Evolutionary conservation across 345 rosid genomes (phyloP), one percentile per base, ranked within the genome.

Genomic region (Zanthoxylum bungeanum): DNA sequence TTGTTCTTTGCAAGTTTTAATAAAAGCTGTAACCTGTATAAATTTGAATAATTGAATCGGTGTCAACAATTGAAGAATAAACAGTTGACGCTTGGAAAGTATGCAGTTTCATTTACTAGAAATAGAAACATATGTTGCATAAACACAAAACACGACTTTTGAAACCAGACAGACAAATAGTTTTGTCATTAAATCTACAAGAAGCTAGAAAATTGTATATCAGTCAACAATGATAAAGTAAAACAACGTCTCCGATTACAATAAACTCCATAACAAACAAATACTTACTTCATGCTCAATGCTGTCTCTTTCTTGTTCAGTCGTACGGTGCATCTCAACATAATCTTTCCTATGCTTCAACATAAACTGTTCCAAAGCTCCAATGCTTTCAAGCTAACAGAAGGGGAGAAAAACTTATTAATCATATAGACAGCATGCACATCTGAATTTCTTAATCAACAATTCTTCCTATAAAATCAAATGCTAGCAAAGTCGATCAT

Each of bases 1-100:
- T 69, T 91, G 94, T 62, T 92, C 96, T 84, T 89, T 93, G 81
- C 99, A 89, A 69, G 87, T 83, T 85, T 91, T 92, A 49, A 95
- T 86, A 78, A 92, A 91, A 79, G 85, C 83, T 64, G 86, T 79
- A 82, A 93, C 86, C 97, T 93, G 85, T 76, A 80, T 22, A 8
- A 64, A 46, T 49, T 17, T 12, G 42, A 49, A 22, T 31, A 46
- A 42, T 17, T 12, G 42, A 49, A 22, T 31, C 2, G 7, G 47
- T n/a, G 37, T 69, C 62, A 40, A 39, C 12, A 25, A 25, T 68
- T 40, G 19, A 39, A 53, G 39, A n/a, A 24, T n/a, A 40, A 19
- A n/a, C 37, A 69, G 73, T 24, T 61, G 16, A 60, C 40, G 37
- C 3, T 31, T n/a, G 14, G n/a, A 33, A 55, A 62, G 24, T 27